These are phyloP conservation scores for Neofusicoccum kwambonambiense DNA, from an alignment of 2,329 filamentous ascomycete genomes.

Conservation along the genomic window DNA sequence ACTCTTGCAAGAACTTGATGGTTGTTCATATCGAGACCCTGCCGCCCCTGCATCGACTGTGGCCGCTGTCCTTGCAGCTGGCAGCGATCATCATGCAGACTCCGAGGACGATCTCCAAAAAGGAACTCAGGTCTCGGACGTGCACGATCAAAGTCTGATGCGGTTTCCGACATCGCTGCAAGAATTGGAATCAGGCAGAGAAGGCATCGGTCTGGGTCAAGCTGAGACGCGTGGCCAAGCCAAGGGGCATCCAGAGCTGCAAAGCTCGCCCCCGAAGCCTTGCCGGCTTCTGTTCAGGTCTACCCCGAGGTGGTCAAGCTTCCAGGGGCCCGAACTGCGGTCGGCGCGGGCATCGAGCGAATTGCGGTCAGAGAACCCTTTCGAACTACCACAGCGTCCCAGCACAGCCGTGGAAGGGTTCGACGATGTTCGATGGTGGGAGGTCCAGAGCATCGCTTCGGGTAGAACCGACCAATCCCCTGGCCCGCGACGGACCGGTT, in stretches of 20 bases:
- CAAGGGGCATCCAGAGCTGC: constrained; percentile 3
- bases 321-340: background rate
- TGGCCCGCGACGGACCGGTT: background rate
- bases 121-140: background rate
- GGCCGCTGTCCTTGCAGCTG: background rate
- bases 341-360: background rate
- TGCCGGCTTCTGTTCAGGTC: background rate
- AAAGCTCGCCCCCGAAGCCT: background rate
- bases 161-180: background rate
- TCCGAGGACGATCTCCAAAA: background rate
- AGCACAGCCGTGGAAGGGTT: background rate
- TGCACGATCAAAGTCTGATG: background rate
- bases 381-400: background rate
- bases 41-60: background rate
- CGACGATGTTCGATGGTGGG: constrained; percentile 10
- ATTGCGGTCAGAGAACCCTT: background rate
- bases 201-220: background rate
- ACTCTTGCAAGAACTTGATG: constrained; percentile 12
- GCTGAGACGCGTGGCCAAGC: constrained; percentile 8
- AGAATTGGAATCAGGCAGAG: constrained; percentile 5
- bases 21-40: background rate
- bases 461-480: constrained; percentile 3
- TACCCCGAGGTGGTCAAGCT: background rate
- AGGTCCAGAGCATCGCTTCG: background rate
- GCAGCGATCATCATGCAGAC: background rate